Conservation (phyloP, 345 rosid species). For the Clarkia xantiana region DNA sequence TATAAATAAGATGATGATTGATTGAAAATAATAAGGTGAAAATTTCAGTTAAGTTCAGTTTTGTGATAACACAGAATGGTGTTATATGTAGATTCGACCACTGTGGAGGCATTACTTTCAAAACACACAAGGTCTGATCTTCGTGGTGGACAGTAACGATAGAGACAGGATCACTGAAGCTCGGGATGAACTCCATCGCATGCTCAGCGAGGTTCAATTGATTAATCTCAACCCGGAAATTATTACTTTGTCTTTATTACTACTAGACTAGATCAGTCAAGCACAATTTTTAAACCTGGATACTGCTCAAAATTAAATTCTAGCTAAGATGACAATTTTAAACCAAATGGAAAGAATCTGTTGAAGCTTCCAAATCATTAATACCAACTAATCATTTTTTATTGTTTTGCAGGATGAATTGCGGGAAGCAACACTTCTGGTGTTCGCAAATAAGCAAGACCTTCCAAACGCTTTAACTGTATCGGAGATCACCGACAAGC, state of each 20-base stretch:
- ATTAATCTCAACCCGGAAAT: neutral
- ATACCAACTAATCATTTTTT: neutral
- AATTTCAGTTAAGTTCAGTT: too few relatives aligned
- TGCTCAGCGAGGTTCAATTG: slow-evolving; percentile 37
- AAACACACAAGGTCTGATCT: slow-evolving; percentile 52
- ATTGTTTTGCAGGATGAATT: slow-evolving; percentile 53
- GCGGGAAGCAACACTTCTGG: slow-evolving; percentile 35
- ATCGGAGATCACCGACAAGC: slow-evolving; percentile 53
- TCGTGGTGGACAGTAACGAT: slow-evolving; percentile 59
- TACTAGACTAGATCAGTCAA: neutral
- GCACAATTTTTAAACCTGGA: too few relatives aligned
- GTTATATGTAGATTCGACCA: slow-evolving; percentile 34
- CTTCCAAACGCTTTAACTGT: slow-evolving; percentile 49
- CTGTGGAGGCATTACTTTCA: slow-evolving; percentile 57
- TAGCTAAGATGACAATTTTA: too few relatives aligned
- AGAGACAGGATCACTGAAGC: slow-evolving; percentile 45
- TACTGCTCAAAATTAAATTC: too few relatives aligned
- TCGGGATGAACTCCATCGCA: slow-evolving; percentile 46
- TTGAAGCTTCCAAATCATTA: neutral
- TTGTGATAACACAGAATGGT: too few relatives aligned
- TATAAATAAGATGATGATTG: neutral
- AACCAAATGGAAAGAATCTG: neutral
- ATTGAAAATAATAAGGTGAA: too few relatives aligned
- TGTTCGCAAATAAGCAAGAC: slow-evolving; percentile 64
- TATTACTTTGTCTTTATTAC: neutral